These are phyloP conservation scores for Rhododendron ovatum DNA, from an alignment of 148 eudicot species.

Conservation along the genomic window DNA sequence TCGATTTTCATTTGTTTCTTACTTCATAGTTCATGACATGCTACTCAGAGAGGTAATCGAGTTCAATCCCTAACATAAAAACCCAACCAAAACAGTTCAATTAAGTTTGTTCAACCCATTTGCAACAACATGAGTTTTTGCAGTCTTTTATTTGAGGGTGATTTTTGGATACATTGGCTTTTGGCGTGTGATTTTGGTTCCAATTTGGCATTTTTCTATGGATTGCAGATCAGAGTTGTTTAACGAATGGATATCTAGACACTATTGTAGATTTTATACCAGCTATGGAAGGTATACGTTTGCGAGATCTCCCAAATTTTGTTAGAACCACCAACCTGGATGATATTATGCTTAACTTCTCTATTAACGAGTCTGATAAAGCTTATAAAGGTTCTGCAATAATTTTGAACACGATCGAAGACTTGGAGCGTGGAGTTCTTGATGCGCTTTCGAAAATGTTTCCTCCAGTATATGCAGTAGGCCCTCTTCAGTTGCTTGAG, in stretches of 20 bases:
- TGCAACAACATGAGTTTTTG: no score
- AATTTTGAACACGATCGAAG: conserved; percentile 19
- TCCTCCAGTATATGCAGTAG: conserved; percentile 21
- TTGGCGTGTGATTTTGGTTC: no score
- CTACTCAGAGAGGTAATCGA: no score
- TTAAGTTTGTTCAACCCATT: no score
- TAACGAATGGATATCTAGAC: conserved; percentile 22
- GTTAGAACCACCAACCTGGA: conserved; percentile 17
- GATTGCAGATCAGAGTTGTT: conserved; percentile 17
- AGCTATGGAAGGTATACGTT: conserved; percentile 21
- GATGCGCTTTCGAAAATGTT: conserved; percentile 4
- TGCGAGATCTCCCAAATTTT: conserved; percentile 25
- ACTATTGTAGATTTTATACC: conserved; percentile 17
- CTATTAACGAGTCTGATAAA: not conserved
- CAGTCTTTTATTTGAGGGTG: no score
- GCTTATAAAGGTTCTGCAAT: conserved; percentile 20
- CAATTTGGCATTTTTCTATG: no score
- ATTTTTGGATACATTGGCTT: no score
- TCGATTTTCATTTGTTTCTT: no score
- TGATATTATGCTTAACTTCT: conserved; percentile 14
- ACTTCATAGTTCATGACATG: no score
- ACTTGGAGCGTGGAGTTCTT: conserved; percentile 12
- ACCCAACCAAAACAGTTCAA: no score
- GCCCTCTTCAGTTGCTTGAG: conserved; percentile 22
- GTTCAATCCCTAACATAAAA: no score